A percentile compares a stretch with the other conserved stretches of the same genome.
phyloP scores from a whole-genome alignment of 2,329 filamentous ascomycete genomes.

The Aspergillus jensenii region DNA sequence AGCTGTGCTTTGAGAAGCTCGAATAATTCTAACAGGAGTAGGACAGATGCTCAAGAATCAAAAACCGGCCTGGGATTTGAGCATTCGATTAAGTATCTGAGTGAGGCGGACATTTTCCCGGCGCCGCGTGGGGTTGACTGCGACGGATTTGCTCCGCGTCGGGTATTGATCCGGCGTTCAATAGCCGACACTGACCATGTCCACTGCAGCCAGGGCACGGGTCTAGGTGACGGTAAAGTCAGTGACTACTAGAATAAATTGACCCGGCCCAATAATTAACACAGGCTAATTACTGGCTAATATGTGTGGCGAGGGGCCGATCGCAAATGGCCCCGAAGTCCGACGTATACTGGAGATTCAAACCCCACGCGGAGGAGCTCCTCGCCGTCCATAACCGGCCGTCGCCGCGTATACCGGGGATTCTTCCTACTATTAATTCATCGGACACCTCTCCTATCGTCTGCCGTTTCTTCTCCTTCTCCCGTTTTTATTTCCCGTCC shows the following conservation, averaged over 20 bases:
- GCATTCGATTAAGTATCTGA: not conserved
- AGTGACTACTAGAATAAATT: not conserved
- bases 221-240: too few relatives aligned
- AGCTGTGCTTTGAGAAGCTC: not conserved
- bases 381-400: not conserved
- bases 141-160: constrained; percentile 15
- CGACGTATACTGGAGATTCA: not conserved
- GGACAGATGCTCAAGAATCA: not conserved
- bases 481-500: not conserved
- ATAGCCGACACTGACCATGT: constrained; percentile 7
- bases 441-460: constrained; percentile 7
- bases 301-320: not conserved
- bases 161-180: constrained; percentile 12
- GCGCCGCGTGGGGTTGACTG: constrained; percentile 7
- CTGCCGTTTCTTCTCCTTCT: not conserved
- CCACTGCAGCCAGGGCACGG: not conserved
- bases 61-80: not conserved
- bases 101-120: constrained; percentile 1
- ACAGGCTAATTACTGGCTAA: not conserved
- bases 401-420: not conserved
- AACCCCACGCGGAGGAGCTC: constrained; percentile 6
- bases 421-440: not conserved
- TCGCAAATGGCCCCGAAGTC: not conserved
- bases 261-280: not conserved
- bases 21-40: not conserved